Evolutionary conservation across 2,329 filamentous ascomycete species (phyloP), one percentile per base, ranked within the genome.

Genomic region (Trichoderma arundinaceum): DNA sequence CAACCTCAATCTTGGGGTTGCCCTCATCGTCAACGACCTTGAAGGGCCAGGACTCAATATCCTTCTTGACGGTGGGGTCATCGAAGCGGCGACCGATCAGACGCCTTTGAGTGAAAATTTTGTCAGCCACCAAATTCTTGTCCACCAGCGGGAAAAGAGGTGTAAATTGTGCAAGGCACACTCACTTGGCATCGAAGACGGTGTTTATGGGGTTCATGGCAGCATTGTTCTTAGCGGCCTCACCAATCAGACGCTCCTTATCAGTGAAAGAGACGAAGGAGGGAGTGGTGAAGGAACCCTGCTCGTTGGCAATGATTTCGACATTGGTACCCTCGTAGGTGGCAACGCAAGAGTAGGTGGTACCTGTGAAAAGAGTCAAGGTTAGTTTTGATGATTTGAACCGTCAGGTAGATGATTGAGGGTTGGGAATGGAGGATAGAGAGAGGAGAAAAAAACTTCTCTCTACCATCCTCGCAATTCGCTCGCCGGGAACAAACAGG

Each of bases 301-400:
- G 94, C 88, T 98, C 94, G 85, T 98, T 98, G 90, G 94, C 94
- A 82, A 98, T 97, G 88, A 99, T 99, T 83, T 99, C 95, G 81
- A 98, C 94, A 90, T 97, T 97, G 87, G 88, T 94, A 81, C 95
- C 95, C 85, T 98, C 95, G 85, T 98, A 99, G 83, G 91, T 96
- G 84, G 95, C 95, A 85, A 98, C 95, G 84, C 95, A 99, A 78
- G 95, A 98, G 89, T 99, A 99, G 83, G 95, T 99, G 76, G 95
- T 99, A 83, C 95, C 94, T 97, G 75, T 68, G 58, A 44, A 52
- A 6, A 58, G 48, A 39, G 13, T 10, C 57, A 9, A 53, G 17
- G 51, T 67, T 41, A 67, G 66, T 56, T n/a, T 61, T 17, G 61
- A 32, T 43, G 35, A 19, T 38, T 19, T 7, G 8, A 35, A 35